Percentiles rank a stretch among this genome's conserved stretches.
Conservation (phyloP, 73 alveolate genomes). For the Tetrahymena borealis region DNA sequence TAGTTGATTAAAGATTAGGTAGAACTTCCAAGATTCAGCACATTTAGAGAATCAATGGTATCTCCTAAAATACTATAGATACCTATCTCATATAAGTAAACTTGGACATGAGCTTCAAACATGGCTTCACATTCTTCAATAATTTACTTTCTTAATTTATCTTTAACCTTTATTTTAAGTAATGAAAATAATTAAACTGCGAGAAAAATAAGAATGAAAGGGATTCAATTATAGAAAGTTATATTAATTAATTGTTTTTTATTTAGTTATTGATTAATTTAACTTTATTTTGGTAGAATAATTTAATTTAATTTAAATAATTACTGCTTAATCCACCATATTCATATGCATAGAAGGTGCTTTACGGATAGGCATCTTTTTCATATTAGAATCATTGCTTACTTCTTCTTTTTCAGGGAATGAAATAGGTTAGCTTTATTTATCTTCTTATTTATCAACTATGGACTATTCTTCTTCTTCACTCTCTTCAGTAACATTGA, state of each 20-base stretch:
- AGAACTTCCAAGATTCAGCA: neutral
- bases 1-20: neutral
- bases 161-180: neutral
- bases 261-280: no score
- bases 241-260: no score
- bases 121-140: neutral
- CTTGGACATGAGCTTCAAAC: neutral
- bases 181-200: neutral
- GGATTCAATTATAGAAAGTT: no score
- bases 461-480: neutral
- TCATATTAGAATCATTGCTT: neutral
- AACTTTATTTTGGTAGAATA: no score
- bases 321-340: neutral
- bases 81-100: neutral
- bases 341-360: neutral
- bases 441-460: neutral
- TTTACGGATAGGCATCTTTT: neutral
- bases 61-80: neutral
- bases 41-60: neutral
- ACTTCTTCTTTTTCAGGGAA: neutral
- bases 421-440: neutral
- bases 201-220: no score
- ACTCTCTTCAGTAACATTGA: neutral
- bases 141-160: neutral
- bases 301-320: no score